Evolutionary conservation across 2,329 filamentous ascomycete genomes (phyloP), one percentile per base, ranked within the genome.

Genomic region (Colletotrichum siamense): DNA sequence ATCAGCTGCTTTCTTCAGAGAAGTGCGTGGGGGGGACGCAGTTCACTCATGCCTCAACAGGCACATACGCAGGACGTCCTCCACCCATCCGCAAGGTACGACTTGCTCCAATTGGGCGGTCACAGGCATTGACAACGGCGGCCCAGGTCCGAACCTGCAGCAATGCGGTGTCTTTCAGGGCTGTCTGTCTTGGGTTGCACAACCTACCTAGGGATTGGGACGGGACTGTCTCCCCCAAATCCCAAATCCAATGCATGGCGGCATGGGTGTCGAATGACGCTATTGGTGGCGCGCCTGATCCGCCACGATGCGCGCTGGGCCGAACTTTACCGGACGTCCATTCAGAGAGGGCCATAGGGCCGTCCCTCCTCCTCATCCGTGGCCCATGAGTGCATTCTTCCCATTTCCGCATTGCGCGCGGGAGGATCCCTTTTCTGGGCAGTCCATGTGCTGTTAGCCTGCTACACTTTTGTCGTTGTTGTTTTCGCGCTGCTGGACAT

Each of bases 261-360:
- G 63, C 63, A 63, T 59, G 49, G 44, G 61, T 52, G 28, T 61
- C 34, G 61, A 55, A 61, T 66, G 72, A 71, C 67, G 73, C 69
- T 57, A 59, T 65, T 76, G 63, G 73, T 28, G 32, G 66, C 69
- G 52, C 52, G 34, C 24, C 68, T 22, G 34, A 62, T 67, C 71
- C 69, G 66, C 65, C 67, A 55, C 49, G 59, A 69, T 69, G 72
- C 72, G 34, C 68, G 32, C 68, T 71, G 69, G 72, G 49, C 72
- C 72, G 61, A 75, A 75, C 67, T 75, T 75, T 75, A 75, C 68
- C 72, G 72, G 72, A 69, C 72, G 36, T 70, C 26, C 72, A 65
- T 71, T 62, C 64, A 55, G 59, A 49, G 44, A 8, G 13, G 34
- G 39, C 24, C 63, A 55, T 7, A 34, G 65, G 62, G 32, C 62